Evolutionary conservation across 2,329 filamentous ascomycete species (phyloP), one percentile per base, ranked within the genome.

Genomic region (Aureobasidium namibiae): DNA sequence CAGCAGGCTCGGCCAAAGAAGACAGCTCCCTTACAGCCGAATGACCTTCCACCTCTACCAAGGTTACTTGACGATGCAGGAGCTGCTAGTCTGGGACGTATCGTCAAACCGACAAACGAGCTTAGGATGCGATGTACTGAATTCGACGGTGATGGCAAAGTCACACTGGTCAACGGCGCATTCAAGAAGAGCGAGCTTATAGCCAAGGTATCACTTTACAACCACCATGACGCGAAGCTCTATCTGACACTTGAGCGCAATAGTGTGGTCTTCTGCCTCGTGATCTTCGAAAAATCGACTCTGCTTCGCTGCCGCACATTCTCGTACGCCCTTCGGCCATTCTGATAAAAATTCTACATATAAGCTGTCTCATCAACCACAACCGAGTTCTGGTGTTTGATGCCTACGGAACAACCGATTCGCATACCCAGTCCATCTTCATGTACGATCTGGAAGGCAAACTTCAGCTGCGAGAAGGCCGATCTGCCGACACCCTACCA

Each of bases 161-260:
- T 96, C 26, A 95, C 92, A 21, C 78, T 97, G 60, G 88, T 95
- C 21, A 95, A 95, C 70, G 90, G 91, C 61, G 94, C 97, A 73
- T 97, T 96, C 74, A 95, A 94, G 76, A 99, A 99, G 80, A 94
- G 86, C 68, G 94, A 99, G 76, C 79, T 99, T 48, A 97, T 96
- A 72, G 91, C 92, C 56, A 96, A 94, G 81, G 89, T 92, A 74
- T 56, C 73, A 68, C 29, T 65, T 29, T 16, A 23, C 16, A 26
- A 31, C 18, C 3, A 13, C 24, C 39, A 46, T 24, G 16, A 9
- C 8, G 4, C 46, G 24, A 38, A 34, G 50, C 14, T 13, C n/a
- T 1, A n/a, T 26, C 54, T 57, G 42, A 54, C 38, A 34, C 16
- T 26, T 1, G 7, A 24, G 7, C 16, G 13, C 16, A 5, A 36